Evolutionary conservation across 305 asterid genomes (phyloP), one percentile per base, ranked within the genome.

Genomic region (Striga hermonthica): DNA sequence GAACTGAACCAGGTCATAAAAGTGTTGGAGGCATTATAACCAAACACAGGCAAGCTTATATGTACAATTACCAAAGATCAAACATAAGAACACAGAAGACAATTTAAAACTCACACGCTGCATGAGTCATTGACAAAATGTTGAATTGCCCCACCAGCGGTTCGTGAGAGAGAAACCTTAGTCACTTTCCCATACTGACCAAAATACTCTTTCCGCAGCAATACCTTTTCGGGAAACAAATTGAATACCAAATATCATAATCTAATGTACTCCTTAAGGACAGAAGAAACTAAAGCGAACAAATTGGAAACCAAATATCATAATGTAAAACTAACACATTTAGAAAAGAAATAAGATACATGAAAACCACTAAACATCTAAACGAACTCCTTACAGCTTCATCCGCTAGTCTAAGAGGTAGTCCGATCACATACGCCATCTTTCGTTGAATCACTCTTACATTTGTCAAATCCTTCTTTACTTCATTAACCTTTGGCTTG

Each of bases 151-250:
- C 97, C 99, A 76, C 96, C 96, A 74, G 96, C 91, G 38, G 97
- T 90, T 77, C 99, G 83, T 38, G 97, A 93, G 62, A 93, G 90
- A 62, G 99, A 86, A 62, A 93, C 81, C 80, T 93, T 93, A 43
- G 94, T 70, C 59, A 93, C 84, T 79, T 88, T 93, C 40, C 99
- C 99, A 68, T 93, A 93, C 77, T 90, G 97, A 76, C 97, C 96
- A 80, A 93, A 93, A 76, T 86, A 90, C 60, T 93, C 96, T 74
- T 80, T 93, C 72, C 86, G 88, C 70, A 72, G 77, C 82, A 93
- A 73, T 66, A 90, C 77, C 99, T 93, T 89, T 78, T 72, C 64
- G 68, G 52, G 64, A 62, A 64, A 59, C 71, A 43, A 1, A 28
- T 22, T 22, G 31, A 22, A 22, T 22, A 22, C 31, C 31, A 22